phyloP scores from a whole-genome alignment of 768 basidiomycete genomes.

The Suillus sp. region DNA sequence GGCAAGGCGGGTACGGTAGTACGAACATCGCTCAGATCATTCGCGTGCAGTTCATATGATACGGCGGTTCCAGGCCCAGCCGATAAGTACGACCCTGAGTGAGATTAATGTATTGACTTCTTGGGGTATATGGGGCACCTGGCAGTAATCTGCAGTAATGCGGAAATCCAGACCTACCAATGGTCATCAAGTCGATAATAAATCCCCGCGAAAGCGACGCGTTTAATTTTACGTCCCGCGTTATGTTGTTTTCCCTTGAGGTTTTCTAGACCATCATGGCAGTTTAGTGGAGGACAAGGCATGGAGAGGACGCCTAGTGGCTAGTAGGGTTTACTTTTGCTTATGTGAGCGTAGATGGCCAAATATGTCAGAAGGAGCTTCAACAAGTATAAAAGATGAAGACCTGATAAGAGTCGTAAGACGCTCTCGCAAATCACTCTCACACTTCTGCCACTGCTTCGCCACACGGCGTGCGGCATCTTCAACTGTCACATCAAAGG shows the following conservation, averaged over 20 bases:
- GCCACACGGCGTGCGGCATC: conserved; percentile 3
- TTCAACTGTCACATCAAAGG: conserved; percentile 1
- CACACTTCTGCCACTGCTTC: conserved; percentile 10
- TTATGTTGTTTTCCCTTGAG: neutral
- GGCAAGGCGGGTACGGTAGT: neutral
- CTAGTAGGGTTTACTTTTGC: neutral
- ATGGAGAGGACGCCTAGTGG: neutral
- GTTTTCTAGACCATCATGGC: neutral
- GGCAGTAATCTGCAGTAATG: conserved; percentile 1
- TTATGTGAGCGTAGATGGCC: conserved; percentile 4
- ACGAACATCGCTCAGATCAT: neutral
- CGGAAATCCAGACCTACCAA: neutral
- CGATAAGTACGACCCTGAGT: conserved; percentile 6
- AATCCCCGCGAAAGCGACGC: conserved; percentile 7
- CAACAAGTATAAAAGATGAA: neutral
- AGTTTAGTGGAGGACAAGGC: neutral
- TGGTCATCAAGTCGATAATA: neutral
- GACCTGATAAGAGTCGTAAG: conserved; percentile 1
- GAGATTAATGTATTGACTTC: neutral
- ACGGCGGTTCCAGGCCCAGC: conserved; percentile 3
- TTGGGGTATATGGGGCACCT: neutral
- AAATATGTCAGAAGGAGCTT: neutral
- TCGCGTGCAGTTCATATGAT: neutral
- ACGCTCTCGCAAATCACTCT: conserved; percentile 9
- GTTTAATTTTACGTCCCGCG: conserved; percentile 6